Conservation (phyloP, 2,329 filamentous ascomycete species). For the Clonostachys rosea region DNA sequence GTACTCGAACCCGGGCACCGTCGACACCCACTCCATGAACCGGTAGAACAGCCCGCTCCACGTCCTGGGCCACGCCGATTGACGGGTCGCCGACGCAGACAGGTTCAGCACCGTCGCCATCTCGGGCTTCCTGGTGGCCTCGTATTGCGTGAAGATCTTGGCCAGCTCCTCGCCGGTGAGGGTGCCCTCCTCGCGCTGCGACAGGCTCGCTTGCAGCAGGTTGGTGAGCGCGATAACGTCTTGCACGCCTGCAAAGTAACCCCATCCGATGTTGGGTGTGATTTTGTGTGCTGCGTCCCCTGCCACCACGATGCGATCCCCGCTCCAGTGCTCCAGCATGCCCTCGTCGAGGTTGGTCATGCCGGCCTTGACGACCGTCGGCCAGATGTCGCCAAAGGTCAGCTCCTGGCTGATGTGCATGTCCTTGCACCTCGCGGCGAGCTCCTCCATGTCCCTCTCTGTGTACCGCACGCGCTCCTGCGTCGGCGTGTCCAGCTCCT, state of each 20-base stretch:
- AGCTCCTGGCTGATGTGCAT: conserved; percentile 13
- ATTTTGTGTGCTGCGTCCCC: conserved; percentile 24
- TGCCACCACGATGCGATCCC: conserved; percentile 15
- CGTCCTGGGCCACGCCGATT: conserved; percentile 1
- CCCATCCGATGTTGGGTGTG: conserved; percentile 18
- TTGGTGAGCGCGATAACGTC: conserved; percentile 15
- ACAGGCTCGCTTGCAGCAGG: conserved; percentile 10
- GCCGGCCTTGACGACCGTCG: conserved; percentile 4
- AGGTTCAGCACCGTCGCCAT: conserved; percentile 1
- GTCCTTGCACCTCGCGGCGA: conserved; percentile 14
- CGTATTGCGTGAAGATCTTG: conserved; percentile 3
- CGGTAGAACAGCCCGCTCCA: conserved; percentile 1
- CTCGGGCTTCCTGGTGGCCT: conserved; percentile 2
- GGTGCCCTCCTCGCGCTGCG: background rate
- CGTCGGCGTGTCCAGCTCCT: conserved; percentile 15
- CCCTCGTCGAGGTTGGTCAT: conserved; percentile 21
- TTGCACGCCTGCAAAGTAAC: conserved; percentile 20
- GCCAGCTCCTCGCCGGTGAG: background rate
- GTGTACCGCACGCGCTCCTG: conserved; percentile 16
- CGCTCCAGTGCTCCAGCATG: conserved; percentile 16
- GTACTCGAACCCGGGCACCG: conserved; percentile 2
- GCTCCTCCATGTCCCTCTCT: conserved; percentile 15
- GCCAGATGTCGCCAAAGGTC: conserved; percentile 17
- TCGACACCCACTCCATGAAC: background rate
- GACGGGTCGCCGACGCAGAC: conserved; percentile 3